Evolutionary conservation across 768 basidiomycete genomes (phyloP).

Genomic region (Tephrocybe sp.): DNA sequence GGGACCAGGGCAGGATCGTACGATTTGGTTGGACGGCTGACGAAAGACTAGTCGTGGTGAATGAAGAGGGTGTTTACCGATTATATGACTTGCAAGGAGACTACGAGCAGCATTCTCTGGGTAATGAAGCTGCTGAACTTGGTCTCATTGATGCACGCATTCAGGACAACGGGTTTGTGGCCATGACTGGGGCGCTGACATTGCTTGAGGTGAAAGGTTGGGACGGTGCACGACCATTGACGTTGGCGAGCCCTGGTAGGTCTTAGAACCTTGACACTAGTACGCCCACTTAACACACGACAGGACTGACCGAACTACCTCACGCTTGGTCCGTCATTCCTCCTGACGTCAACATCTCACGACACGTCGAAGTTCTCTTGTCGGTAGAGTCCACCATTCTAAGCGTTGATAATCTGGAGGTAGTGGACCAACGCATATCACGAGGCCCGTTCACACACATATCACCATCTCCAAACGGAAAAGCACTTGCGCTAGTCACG

Average conservation of each 20-base stretch:
- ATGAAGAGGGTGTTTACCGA: conserved; percentile 91
- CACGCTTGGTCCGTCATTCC: conserved; percentile 87
- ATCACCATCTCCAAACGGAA: conserved; percentile 90
- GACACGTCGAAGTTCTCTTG: conserved; percentile 87
- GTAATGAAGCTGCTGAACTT: conserved; percentile 74
- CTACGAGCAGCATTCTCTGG: conserved; percentile 83
- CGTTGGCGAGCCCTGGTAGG: conserved; percentile 73
- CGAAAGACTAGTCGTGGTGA: conserved; percentile 79
- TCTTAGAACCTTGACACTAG: conserved; percentile 5
- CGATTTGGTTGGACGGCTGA: conserved; percentile 83
- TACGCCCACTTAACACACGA: conserved; percentile 2
- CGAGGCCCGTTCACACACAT: conserved; percentile 88
- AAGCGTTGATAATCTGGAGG: conserved; percentile 86
- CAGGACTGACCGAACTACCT: conserved; percentile 77
- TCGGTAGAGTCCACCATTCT: conserved; percentile 79
- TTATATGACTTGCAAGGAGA: conserved; percentile 85
- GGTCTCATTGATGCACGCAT: conserved; percentile 85
- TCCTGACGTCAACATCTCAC: conserved; percentile 83
- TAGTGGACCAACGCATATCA: conserved; percentile 81
- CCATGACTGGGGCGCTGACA: conserved; percentile 69
- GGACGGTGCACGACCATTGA: conserved; percentile 73
- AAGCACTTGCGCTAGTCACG: conserved; percentile 83
- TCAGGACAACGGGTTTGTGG: conserved; percentile 85
- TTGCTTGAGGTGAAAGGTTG: conserved; percentile 88
- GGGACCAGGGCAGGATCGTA: conserved; percentile 85